Evolutionary conservation across 192 early-diverging fungal species (phyloP).

Genomic region (Podochytrium sp.): DNA sequence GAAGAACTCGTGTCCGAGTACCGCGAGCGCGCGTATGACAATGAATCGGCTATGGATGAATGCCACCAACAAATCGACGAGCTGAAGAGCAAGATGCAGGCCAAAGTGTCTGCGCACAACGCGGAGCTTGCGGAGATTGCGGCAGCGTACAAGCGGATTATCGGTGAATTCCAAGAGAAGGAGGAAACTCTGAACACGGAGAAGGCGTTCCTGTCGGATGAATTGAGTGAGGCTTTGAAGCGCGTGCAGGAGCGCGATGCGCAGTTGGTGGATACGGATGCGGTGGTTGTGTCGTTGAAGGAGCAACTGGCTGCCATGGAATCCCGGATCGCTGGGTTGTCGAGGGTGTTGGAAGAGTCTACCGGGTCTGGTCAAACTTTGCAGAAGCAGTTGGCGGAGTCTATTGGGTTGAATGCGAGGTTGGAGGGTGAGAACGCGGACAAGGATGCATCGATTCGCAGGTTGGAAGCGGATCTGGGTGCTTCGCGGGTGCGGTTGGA

Average conservation of each 20-base stretch:
- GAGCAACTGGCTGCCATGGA: neutral
- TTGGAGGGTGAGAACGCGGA: neutral
- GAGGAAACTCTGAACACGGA: neutral
- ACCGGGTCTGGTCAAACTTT: neutral
- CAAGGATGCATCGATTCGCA: neutral
- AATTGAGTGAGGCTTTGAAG: neutral
- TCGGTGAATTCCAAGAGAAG: neutral
- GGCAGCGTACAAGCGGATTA: neutral
- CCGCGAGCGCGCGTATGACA: constrained; percentile 22
- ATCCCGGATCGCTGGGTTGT: neutral
- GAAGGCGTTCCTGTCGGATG: neutral
- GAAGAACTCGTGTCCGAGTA: constrained; percentile 11
- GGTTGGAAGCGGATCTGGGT: neutral
- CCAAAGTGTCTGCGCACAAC: neutral
- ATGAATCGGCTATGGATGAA: constrained; percentile 11
- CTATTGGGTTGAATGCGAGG: neutral
- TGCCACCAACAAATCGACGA: neutral
- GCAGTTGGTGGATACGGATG: neutral
- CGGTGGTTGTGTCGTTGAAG: neutral
- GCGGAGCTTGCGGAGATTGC: constrained; percentile 6
- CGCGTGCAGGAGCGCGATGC: neutral
- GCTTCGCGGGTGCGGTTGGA: neutral
- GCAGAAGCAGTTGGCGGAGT: neutral
- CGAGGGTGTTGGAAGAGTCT: neutral
- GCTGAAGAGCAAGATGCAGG: constrained; percentile 8